phyloP scores from a whole-genome alignment of 805 yeast genomes.

The Diddensiella caesifluorescens region DNA sequence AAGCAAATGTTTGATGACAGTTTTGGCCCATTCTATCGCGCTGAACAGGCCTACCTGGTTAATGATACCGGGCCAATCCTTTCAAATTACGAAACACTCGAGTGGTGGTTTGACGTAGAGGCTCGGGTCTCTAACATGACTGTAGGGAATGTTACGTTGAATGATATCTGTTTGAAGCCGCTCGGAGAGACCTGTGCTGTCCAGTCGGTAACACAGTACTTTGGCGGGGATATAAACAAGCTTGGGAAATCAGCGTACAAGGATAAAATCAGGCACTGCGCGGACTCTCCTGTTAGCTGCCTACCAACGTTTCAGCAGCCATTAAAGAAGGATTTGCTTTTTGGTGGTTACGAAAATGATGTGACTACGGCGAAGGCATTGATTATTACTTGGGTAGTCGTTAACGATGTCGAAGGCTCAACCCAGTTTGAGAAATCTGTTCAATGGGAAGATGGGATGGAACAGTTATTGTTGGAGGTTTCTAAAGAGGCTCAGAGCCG shows the following conservation, averaged over 20 bases:
- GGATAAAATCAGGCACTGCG: slow-evolving; percentile 49
- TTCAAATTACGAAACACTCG: slow-evolving; percentile 52
- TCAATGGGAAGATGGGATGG: slow-evolving; percentile 73
- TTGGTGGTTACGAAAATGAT: slow-evolving; percentile 49
- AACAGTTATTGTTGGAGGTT: slow-evolving; percentile 45
- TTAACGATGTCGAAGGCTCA: slow-evolving; percentile 40
- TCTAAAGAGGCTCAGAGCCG: slow-evolving; percentile 41
- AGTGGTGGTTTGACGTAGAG: slow-evolving; percentile 92
- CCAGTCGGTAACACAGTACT: slow-evolving; percentile 86
- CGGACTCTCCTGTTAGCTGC: slow-evolving; percentile 81
- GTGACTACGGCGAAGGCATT: slow-evolving; percentile 64
- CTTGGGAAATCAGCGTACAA: slow-evolving; percentile 55
- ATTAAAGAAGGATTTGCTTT: slow-evolving; percentile 60
- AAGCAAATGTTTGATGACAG: slow-evolving; percentile 64
- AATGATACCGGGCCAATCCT: slow-evolving; percentile 66
- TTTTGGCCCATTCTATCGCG: slow-evolving; percentile 89
- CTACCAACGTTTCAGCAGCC: slow-evolving; percentile 91
- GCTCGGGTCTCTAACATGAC: slow-evolving; percentile 39
- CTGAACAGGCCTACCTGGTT: slow-evolving; percentile 74
- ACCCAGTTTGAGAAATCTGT: slow-evolving; percentile 37
- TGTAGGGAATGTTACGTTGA: slow-evolving; percentile 36
- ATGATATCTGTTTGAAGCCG: slow-evolving; percentile 80
- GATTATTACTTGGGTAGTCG: slow-evolving; percentile 65
- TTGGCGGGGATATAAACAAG: slow-evolving; percentile 52
- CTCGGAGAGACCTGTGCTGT: slow-evolving; percentile 69